Base-by-base conservation (phyloP, 2,329 filamentous ascomycete species). In the Didymosphaeria variabile region DNA sequence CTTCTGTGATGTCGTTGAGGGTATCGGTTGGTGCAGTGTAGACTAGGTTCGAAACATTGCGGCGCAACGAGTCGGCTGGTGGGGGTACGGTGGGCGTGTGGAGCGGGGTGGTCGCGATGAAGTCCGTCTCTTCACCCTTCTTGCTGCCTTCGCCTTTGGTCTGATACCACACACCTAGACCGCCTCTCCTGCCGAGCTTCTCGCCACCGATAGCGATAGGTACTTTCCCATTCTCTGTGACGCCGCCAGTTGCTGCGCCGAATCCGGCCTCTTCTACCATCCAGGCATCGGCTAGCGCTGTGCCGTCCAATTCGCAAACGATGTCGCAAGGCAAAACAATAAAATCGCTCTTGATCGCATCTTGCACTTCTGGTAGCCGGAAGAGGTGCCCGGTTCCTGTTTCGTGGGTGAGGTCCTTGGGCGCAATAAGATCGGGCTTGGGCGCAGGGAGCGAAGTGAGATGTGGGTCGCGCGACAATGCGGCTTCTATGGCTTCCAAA, bases 51-150 rank as follows among this genome's bases (percentile, higher is more conserved):
- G 90, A 90, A 9, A 96, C 83, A 60, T 88, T 81, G 19, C 86
- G 84, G 61, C 91, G 82, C 55, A 95, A 77, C 1, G 90, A 91
- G 32, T 86, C 87, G 63, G 87, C 85, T 0, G 87, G 84, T 10
- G 88, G 83, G 7, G 86, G 83, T 1, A 88, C 85, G 17, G 84
- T 78, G 0, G 88, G 81, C 5, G 83, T 73, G 3, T 88, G 81
- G 6, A 95, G 81, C 3, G 91, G 88, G 0, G 91, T 86, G 0
- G 91, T 93, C 9, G 90, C 92, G 70, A 97, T 87, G 75, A 97
- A 97, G 73, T 98, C 94, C 1, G 93, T 95, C 77, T 97, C 93
- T 77, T 97, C 93, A 49, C 90, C 90, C 80, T 97, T 98, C 64
- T 94, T 86, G 38, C 88, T 88, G 6, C 88, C 88, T 63, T 91